Percentiles rank a stretch among this genome's conserved stretches.
These are phyloP conservation scores for Paramecium caudatum DNA, from an alignment of 73 alveolate genomes.

Conservation along the genomic window DNA sequence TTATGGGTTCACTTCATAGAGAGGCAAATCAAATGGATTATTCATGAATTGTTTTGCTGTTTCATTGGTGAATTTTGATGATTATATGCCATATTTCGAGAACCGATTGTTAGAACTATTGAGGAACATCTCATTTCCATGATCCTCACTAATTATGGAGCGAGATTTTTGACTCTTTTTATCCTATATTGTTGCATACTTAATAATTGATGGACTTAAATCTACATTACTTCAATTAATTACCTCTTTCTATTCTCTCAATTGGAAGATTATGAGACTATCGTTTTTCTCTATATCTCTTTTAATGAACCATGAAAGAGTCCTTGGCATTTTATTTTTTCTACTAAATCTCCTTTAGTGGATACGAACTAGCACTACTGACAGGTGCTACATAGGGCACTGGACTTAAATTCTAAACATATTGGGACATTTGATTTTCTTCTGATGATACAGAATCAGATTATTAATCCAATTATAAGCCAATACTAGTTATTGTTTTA, in stretches of 20 bases:
- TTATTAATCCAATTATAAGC: not conserved
- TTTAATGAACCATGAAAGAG: constrained; percentile 18
- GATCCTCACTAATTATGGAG: constrained; percentile 21
- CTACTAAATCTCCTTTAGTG: not conserved
- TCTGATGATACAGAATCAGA: constrained; percentile 1
- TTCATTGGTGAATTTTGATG: constrained; percentile 54
- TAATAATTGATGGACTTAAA: constrained; percentile 21
- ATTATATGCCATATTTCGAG: constrained; percentile 21
- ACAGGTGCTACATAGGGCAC: not conserved
- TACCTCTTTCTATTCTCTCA: not conserved
- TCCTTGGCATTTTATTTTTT: constrained; percentile 22
- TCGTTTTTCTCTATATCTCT: not conserved
- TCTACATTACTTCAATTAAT: not conserved
- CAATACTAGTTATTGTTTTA: not conserved
- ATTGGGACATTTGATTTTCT: not conserved
- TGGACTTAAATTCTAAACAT: constrained; percentile 36
- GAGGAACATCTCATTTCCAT: not conserved
- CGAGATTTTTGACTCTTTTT: constrained; percentile 11
- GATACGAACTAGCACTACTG: constrained; percentile 26
- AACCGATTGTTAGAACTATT: not conserved
- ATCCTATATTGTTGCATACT: constrained; percentile 41
- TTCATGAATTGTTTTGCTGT: constrained; percentile 58
- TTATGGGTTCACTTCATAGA: not conserved
- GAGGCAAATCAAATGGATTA: constrained; percentile 42
- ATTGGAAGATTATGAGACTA: not conserved